These are phyloP conservation scores for Boletus fagicola DNA, from an alignment of 768 basidiomycete species.

Conservation along the genomic window DNA sequence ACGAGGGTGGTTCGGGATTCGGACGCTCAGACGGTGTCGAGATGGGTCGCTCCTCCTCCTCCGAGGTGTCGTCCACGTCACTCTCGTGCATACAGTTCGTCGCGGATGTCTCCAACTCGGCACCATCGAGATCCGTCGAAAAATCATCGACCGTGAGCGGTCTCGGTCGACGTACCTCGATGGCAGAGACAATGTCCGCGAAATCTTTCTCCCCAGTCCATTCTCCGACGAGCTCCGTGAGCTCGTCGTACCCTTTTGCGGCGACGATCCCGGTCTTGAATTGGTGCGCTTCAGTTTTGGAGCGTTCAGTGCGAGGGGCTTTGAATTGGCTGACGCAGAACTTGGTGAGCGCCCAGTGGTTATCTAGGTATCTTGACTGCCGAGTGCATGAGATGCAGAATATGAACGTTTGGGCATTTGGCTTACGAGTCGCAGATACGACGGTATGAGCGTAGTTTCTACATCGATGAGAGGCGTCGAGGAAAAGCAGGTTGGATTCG, in stretches of 20 bases:
- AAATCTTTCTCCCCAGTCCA: slow-evolving; percentile 67
- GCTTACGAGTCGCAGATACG: slow-evolving; percentile 70
- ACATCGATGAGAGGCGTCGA: slow-evolving; percentile 64
- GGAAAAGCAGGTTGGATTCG: slow-evolving; percentile 88
- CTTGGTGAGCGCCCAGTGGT: slow-evolving; percentile 83
- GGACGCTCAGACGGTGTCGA: slow-evolving; percentile 51
- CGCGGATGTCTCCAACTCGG: not conserved
- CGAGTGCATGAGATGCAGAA: slow-evolving; percentile 2
- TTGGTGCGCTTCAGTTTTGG: slow-evolving; percentile 57
- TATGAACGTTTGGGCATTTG: not conserved
- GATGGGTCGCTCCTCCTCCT: slow-evolving; percentile 33
- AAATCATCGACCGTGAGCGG: slow-evolving; percentile 16
- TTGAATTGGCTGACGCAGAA: slow-evolving; percentile 86
- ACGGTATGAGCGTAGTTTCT: slow-evolving; percentile 63
- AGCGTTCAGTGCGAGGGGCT: slow-evolving; percentile 52
- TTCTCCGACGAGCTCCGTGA: slow-evolving; percentile 49
- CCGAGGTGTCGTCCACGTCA: not conserved
- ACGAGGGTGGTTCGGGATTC: slow-evolving; percentile 58
- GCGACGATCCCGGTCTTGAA: slow-evolving; percentile 52
- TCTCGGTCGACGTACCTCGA: slow-evolving; percentile 33
- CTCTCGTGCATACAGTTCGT: not conserved
- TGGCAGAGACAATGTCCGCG: slow-evolving; percentile 48
- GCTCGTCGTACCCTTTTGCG: slow-evolving; percentile 60
- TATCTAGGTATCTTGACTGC: slow-evolving; percentile 72
- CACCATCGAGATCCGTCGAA: not conserved